Conservation (phyloP, 2,329 filamentous ascomycete genomes). For the Xylariaceae sp. region DNA sequence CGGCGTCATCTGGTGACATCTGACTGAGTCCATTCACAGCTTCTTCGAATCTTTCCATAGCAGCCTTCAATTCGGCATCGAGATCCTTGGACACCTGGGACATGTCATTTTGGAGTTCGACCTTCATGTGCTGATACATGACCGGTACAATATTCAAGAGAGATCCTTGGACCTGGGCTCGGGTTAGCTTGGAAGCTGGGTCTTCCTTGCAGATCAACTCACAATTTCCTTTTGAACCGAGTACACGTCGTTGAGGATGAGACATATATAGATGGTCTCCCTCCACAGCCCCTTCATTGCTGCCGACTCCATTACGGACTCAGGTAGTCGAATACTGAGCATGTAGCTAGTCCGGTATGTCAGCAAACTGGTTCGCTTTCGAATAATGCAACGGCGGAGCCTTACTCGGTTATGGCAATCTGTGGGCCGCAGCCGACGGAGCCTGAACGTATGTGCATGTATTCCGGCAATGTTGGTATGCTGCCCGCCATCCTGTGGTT, state of each 20-base stretch:
- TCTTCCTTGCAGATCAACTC: constrained; percentile 3
- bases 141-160: constrained; percentile 27
- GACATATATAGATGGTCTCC: constrained; percentile 27
- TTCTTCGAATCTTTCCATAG: constrained; percentile 23
- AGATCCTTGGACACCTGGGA: constrained; percentile 19
- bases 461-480: constrained; percentile 26
- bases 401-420: constrained; percentile 30
- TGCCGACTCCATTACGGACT: constrained; percentile 24
- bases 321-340: constrained; percentile 26
- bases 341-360: constrained; percentile 21
- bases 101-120: constrained; percentile 16
- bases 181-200: background rate
- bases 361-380: background rate
- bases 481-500: constrained; percentile 26
- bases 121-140: constrained; percentile 24
- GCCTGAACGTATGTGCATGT: constrained; percentile 27
- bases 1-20: constrained; percentile 13
- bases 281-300: constrained; percentile 28
- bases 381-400: background rate
- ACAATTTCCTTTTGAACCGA: constrained; percentile 30
- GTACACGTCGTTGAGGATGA: constrained; percentile 29
- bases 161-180: constrained; percentile 22
- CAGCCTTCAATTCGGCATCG: constrained; percentile 14
- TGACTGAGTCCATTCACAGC: constrained; percentile 17
- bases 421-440: constrained; percentile 30